A percentile compares a stretch with the other conserved stretches of the same genome.
phyloP scores from a whole-genome alignment of 179 eudicot species.

The Beta macrorhiza region DNA sequence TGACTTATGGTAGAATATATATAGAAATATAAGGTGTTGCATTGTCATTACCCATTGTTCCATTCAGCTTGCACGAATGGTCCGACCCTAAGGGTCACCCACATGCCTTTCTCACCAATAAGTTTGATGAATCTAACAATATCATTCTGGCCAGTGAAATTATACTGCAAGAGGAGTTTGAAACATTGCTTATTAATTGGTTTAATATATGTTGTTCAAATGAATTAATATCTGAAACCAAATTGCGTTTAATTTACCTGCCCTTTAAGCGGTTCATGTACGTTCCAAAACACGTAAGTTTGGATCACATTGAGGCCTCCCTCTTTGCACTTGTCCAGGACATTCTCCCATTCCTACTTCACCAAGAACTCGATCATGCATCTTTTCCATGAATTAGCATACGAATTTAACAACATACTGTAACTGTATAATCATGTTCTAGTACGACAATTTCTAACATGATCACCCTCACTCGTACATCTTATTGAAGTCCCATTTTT shows the following conservation, averaged over 20 bases:
- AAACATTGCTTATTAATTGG: neutral
- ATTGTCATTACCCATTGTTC: slow-evolving; percentile 62
- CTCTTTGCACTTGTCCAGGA: slow-evolving; percentile 58
- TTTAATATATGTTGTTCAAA: neutral
- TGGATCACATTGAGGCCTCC: slow-evolving; percentile 80
- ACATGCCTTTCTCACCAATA: slow-evolving; percentile 60
- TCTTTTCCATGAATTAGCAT: neutral
- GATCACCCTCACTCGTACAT: too few relatives aligned
- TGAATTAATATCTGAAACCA: neutral
- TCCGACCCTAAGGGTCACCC: slow-evolving; percentile 66
- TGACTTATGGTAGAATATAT: neutral
- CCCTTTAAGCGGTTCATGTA: slow-evolving; percentile 85
- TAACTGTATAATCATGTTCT: too few relatives aligned
- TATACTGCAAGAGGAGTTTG: slow-evolving; percentile 41
- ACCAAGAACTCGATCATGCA: neutral
- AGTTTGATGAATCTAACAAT: slow-evolving; percentile 63
- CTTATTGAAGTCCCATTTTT: too few relatives aligned
- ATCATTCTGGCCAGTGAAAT: slow-evolving; percentile 67
- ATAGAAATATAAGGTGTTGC: neutral
- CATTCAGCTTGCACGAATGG: slow-evolving; percentile 90
- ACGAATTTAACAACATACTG: neutral
- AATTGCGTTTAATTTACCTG: slow-evolving; percentile 41
- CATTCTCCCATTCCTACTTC: slow-evolving; percentile 68
- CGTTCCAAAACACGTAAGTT: slow-evolving; percentile 87
- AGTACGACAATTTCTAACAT: too few relatives aligned